Evolutionary conservation across 2,329 filamentous ascomycete genomes (phyloP).

Genomic region (Fusarium sp.): DNA sequence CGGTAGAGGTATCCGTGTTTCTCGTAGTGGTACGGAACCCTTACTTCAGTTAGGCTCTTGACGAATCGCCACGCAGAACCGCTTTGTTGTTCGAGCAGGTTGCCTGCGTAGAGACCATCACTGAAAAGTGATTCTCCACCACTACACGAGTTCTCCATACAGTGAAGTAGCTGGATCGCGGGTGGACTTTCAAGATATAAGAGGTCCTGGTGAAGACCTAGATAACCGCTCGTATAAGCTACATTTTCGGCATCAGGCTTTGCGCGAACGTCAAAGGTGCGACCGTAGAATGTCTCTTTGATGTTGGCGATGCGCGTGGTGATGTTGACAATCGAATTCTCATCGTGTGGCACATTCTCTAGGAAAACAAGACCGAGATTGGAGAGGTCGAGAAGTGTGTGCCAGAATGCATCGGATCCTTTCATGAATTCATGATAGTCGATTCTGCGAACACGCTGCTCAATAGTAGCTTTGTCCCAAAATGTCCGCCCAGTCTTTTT

Average conservation of each 20-base stretch:
- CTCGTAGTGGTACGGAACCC: constrained; percentile 75
- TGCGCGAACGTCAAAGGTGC: constrained; percentile 88
- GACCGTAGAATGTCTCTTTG: constrained; percentile 90
- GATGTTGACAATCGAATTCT: constrained; percentile 74
- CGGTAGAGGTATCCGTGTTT: constrained; percentile 74
- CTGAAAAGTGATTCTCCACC: constrained; percentile 91
- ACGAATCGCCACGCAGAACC: constrained; percentile 35
- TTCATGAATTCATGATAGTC: constrained; percentile 79
- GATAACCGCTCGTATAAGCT: constrained; percentile 84
- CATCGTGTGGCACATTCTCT: constrained; percentile 75
- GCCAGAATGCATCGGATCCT: constrained; percentile 65
- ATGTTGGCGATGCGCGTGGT: constrained; percentile 80
- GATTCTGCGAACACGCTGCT: constrained; percentile 65
- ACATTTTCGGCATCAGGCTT: constrained; percentile 88
- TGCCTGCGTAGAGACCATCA: constrained; percentile 74
- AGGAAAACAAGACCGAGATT: constrained; percentile 82
- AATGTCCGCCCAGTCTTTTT: constrained; percentile 50
- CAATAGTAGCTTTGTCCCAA: constrained; percentile 58
- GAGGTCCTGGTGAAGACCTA: constrained; percentile 94
- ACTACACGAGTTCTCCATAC: constrained; percentile 80
- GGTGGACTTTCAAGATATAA: constrained; percentile 86
- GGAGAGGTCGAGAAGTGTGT: constrained; percentile 71
- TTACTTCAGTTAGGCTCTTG: constrained; percentile 55
- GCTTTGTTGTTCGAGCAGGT: constrained; percentile 49
- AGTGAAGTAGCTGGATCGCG: constrained; percentile 88